A percentile compares a stretch with the other conserved stretches of the same genome.
These are phyloP conservation scores for Lepidopterella palustris DNA, from an alignment of 495 filamentous ascomycete species.

Conservation along the genomic window DNA sequence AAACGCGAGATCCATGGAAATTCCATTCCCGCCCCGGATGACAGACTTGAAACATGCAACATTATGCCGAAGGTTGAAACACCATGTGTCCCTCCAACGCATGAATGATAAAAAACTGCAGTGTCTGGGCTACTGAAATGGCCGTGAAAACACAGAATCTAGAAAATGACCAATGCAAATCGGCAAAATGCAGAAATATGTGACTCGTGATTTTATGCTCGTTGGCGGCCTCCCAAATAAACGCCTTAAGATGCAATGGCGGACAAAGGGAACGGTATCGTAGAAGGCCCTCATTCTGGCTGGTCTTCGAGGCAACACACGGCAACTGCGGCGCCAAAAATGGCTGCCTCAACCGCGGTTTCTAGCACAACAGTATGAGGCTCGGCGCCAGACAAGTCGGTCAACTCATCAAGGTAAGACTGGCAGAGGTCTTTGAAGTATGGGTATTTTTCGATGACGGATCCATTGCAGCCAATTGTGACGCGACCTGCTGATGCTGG, in stretches of 20 bases:
- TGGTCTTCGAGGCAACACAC: constrained; percentile 42
- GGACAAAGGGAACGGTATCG: background rate
- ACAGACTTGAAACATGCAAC: background rate
- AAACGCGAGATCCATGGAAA: background rate
- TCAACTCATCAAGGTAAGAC: constrained; percentile 45
- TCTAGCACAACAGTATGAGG: constrained; percentile 43
- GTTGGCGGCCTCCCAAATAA: background rate
- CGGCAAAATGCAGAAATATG: background rate
- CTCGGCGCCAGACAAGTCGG: constrained; percentile 17
- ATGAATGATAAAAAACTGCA: background rate
- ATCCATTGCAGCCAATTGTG: constrained; percentile 57
- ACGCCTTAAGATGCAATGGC: constrained; percentile 1
- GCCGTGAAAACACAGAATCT: background rate
- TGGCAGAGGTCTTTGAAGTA: constrained; percentile 47
- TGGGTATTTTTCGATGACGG: constrained; percentile 60
- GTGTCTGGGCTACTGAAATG: background rate
- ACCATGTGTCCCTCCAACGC: background rate
- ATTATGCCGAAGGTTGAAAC: background rate
- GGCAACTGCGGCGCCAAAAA: constrained; percentile 58
- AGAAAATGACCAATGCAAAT: background rate
- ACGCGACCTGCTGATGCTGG: constrained; percentile 28
- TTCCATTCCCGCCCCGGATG: background rate
- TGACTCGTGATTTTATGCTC: constrained; percentile 4
- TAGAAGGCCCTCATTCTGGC: constrained; percentile 4
- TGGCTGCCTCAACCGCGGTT: constrained; percentile 52